phyloP scores from a whole-genome alignment of 2,329 filamentous ascomycete species.

The Westerdykella sp. region DNA sequence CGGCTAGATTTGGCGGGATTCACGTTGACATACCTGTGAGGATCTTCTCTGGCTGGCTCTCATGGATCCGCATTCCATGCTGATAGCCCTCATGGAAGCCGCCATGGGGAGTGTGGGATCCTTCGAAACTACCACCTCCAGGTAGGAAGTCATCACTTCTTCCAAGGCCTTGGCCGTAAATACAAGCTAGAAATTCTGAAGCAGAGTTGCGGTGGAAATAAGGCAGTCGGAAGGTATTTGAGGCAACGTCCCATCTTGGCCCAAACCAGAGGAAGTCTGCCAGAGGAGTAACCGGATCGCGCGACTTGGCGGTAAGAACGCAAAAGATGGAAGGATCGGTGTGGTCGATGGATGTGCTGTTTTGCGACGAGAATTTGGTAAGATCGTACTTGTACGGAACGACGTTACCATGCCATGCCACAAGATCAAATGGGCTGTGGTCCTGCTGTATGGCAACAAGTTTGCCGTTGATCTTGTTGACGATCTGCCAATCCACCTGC shows the following conservation, averaged over 20 bases:
- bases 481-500: conserved; percentile 29
- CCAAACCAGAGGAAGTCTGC: conserved; percentile 38
- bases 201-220: conserved; percentile 38
- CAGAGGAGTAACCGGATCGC: conserved; percentile 32
- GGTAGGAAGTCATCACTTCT: conserved; percentile 41
- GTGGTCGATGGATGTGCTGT: conserved; percentile 36
- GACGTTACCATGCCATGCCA: conserved; percentile 39
- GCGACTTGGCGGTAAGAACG: conserved; percentile 34
- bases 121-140: conserved; percentile 34
- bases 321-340: conserved; percentile 36
- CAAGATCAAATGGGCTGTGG: conserved; percentile 41
- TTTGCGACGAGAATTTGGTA: conserved; percentile 42
- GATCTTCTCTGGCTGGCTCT: conserved; percentile 40
- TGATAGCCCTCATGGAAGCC: conserved; percentile 42
- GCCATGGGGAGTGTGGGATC: conserved; percentile 35
- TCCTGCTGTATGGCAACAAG: conserved; percentile 32
- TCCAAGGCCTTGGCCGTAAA: conserved; percentile 35
- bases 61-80: conserved; percentile 41
- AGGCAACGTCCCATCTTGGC: conserved; percentile 36
- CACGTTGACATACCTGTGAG: conserved; percentile 26
- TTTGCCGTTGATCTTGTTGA: conserved; percentile 34
- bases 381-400: conserved; percentile 52
- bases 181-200: conserved; percentile 34
- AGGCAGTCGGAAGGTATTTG: conserved; percentile 35
- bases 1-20: conserved; percentile 2